These are phyloP conservation scores for Mitragyna speciosa DNA, from an alignment of 257 asterid genomes.

Conservation along the genomic window DNA sequence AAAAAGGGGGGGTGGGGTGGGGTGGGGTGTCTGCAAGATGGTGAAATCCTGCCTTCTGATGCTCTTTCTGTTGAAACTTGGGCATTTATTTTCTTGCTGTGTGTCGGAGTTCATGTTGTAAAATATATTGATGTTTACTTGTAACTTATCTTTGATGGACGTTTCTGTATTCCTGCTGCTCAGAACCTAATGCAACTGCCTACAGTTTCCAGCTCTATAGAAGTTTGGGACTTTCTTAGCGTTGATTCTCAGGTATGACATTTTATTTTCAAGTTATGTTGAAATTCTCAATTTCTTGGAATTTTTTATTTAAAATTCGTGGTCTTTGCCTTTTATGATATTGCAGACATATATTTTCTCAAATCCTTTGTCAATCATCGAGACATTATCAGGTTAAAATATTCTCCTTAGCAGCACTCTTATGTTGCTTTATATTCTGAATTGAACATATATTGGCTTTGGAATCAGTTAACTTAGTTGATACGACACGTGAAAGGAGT, in stretches of 20 bases:
- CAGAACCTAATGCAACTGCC: slow-evolving; percentile 95
- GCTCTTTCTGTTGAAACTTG: background rate
- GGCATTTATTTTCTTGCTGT: background rate
- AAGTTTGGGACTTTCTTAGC: slow-evolving; percentile 98
- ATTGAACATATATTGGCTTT: slow-evolving; percentile 24
- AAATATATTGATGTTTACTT: background rate
- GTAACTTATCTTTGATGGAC: slow-evolving; percentile 1
- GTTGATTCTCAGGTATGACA: slow-evolving; percentile 92
- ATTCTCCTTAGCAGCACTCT: slow-evolving; percentile 22
- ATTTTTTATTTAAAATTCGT: slow-evolving; percentile 19
- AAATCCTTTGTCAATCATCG: slow-evolving; percentile 74
- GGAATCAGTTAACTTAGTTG: slow-evolving; percentile 52
- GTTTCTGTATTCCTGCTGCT: slow-evolving; percentile 21
- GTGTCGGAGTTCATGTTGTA: background rate
- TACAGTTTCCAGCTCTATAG: slow-evolving; percentile 79
- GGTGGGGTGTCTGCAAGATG: background rate
- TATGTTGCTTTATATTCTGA: slow-evolving; percentile 9
- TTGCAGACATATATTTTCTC: slow-evolving; percentile 90
- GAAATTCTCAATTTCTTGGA: slow-evolving; percentile 17
- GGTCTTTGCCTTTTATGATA: slow-evolving; percentile 19
- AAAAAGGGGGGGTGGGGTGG: too few species aligned
- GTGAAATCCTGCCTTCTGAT: background rate
- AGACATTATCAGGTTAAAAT: slow-evolving; percentile 76
- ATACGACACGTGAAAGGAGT: slow-evolving; percentile 40
- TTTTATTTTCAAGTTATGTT: slow-evolving; percentile 20